Percentiles rank a stretch among this genome's conserved stretches.
Conservation (phyloP, 176 grass and related monocot species). For the Triticum dicoccoides region DNA sequence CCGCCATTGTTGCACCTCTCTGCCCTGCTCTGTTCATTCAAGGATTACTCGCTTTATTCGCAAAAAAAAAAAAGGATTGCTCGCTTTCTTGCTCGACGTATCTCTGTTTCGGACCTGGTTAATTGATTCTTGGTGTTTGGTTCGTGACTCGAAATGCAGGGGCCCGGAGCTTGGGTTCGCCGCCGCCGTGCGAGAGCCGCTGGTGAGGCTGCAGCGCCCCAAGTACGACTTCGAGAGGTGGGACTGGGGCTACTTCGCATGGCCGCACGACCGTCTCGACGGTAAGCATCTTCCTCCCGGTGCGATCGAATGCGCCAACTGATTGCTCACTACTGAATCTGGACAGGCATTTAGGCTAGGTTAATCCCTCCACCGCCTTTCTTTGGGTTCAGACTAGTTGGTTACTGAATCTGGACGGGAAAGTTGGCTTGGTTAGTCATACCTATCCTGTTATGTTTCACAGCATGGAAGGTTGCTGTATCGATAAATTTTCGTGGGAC, state of each 20-base stretch:
- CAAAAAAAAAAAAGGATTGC: too few species aligned
- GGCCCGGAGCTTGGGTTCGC: constrained; percentile 25
- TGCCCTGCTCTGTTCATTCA: background rate
- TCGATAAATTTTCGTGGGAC: background rate
- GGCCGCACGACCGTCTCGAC: constrained; percentile 68
- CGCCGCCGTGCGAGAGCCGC: constrained; percentile 57
- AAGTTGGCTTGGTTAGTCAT: background rate
- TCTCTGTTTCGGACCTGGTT: background rate
- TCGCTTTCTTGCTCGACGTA: background rate
- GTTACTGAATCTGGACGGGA: constrained; percentile 26
- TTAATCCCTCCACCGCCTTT: background rate
- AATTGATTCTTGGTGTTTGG: background rate
- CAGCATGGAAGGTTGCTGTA: background rate
- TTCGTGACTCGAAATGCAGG: constrained; percentile 9
- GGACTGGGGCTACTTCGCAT: constrained; percentile 65
- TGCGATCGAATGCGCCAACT: background rate
- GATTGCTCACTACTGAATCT: background rate
- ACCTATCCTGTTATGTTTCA: background rate
- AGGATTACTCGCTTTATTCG: background rate
- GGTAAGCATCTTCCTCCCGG: constrained; percentile 27
- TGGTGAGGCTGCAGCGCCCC: constrained; percentile 69
- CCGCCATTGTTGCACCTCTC: background rate
- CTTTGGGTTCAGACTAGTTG: background rate
- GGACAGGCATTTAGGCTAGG: background rate
- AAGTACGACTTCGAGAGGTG: constrained; percentile 61